Percentiles rank a stretch among this genome's conserved stretches.
Conservation (phyloP, 306 rosid genomes). For the Vigna trinervia region DNA sequence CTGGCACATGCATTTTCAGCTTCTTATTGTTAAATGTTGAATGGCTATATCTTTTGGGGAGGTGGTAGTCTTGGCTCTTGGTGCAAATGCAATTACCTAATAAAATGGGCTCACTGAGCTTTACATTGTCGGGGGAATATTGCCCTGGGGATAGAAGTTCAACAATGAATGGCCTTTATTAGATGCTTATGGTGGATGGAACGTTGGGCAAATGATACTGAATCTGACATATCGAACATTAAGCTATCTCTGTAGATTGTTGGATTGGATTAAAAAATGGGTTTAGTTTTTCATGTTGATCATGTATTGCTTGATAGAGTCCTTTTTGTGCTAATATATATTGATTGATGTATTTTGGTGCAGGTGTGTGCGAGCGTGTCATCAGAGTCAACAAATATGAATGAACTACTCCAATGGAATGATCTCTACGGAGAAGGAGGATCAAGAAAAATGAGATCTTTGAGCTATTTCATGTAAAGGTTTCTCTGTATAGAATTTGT, state of each 20-base stretch:
- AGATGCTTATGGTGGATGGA: background rate
- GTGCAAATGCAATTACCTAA: background rate
- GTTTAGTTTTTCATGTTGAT: background rate
- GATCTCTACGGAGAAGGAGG: slow-evolving; percentile 99
- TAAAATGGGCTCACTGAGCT: background rate
- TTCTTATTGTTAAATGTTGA: background rate
- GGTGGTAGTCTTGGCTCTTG: background rate
- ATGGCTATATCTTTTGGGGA: background rate
- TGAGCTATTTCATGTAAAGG: slow-evolving; percentile 96
- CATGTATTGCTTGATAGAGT: background rate
- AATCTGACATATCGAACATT: background rate
- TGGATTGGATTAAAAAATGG: background rate
- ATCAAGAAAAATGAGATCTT: slow-evolving; percentile 85
- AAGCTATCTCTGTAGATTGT: background rate
- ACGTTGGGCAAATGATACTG: background rate
- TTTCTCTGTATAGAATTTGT: slow-evolving; percentile 57
- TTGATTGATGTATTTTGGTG: slow-evolving; percentile 17
- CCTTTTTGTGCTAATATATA: background rate
- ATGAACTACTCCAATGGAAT: slow-evolving; percentile 94
- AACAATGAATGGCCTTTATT: background rate
- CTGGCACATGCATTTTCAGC: background rate
- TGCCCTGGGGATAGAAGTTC: background rate
- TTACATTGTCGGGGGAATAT: background rate
- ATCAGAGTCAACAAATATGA: slow-evolving; percentile 91
- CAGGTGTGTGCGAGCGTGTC: slow-evolving; percentile 99